Evolutionary conservation across 768 basidiomycete genomes (phyloP).

Genomic region (Termitomyces sp.): DNA sequence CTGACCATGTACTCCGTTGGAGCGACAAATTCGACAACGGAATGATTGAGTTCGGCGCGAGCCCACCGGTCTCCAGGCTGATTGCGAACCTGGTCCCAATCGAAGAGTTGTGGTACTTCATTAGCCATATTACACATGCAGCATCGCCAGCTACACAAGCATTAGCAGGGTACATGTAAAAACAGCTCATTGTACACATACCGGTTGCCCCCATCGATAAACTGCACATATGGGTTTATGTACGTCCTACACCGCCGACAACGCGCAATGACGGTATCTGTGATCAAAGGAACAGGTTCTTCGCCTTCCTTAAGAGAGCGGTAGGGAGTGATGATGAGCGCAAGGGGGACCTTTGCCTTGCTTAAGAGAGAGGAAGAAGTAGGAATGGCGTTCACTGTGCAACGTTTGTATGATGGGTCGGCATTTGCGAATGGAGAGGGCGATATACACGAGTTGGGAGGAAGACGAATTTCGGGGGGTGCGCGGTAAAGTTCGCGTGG

Average conservation of each 20-base stretch:
- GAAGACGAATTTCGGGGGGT: slow-evolving; percentile 87
- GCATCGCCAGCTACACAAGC: slow-evolving; percentile 80
- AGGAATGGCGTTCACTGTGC: slow-evolving; percentile 88
- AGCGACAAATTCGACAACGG: slow-evolving; percentile 94
- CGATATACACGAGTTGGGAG: slow-evolving; percentile 77
- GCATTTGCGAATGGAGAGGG: slow-evolving; percentile 77
- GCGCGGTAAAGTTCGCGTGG: slow-evolving; percentile 75
- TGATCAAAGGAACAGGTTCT: slow-evolving; percentile 80
- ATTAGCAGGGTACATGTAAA: background rate
- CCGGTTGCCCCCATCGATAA: slow-evolving; percentile 96
- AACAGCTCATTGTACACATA: slow-evolving; percentile 23
- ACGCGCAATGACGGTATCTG: slow-evolving; percentile 92
- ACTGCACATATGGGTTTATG: slow-evolving; percentile 96
- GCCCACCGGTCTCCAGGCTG: slow-evolving; percentile 95
- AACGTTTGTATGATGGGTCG: slow-evolving; percentile 87
- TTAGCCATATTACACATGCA: slow-evolving; percentile 99
- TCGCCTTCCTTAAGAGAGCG: slow-evolving; percentile 81
- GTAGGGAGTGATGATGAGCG: slow-evolving; percentile 86
- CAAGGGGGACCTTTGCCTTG: slow-evolving; percentile 90
- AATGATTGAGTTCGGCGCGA: slow-evolving; percentile 88
- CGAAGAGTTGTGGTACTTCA: slow-evolving; percentile 96
- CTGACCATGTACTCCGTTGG: slow-evolving; percentile 99
- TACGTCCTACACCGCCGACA: slow-evolving; percentile 95
- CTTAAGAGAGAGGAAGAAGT: slow-evolving; percentile 80
- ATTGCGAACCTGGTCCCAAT: slow-evolving; percentile 94